Evolutionary conservation across 2,329 filamentous ascomycete species (phyloP), one percentile per base, ranked within the genome.

Genomic region (Penicillium rolfsii): DNA sequence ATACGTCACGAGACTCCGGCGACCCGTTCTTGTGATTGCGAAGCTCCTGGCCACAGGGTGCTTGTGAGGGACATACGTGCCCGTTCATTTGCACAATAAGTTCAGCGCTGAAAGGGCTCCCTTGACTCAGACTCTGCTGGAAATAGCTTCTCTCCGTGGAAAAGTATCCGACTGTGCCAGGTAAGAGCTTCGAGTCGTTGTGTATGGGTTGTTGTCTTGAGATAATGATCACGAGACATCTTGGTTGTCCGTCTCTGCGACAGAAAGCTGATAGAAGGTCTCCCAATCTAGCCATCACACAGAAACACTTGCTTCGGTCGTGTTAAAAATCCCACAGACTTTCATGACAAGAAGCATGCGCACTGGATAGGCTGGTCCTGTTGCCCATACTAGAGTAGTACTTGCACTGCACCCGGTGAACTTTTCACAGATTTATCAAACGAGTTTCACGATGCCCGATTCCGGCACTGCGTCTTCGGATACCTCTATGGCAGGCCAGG

Each of bases 381-480:
- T 35, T 50, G 46, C 46, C 50, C 35, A 53, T 26, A 24, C 50
- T 53, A 22, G 26, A 52, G 49, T 4, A 26, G 14, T 64, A 24
- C 14, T 50, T 35, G 46, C 46, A 50, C 24, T 50, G 28, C 46
- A 50, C 14, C n/a, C n/a, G 1, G 8, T 50, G n/a, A 14, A 12
- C 22, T 14, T 35, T 22, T 19, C 16, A 49, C 28, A 35, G 11
- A 35, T 7, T 3, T 16, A 50, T 35, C 46, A 35, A 50, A 56
- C 52, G 43, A 19, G 38, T 0, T 46, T 26, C 24, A 60, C 14
- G 12, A 64, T 62, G 62, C 35, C 60, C 16, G 59, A 45, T 48
- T 62, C 60, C 40, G 58, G 53, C 40, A 57, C 60, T 1, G 43
- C 60, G 5, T 59, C 62, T 8, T 64, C 60, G 11, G 57, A 53